Evolutionary conservation across 345 rosid genomes (phyloP), one percentile per base, ranked within the genome.

Genomic region (Bretschneidera sinensis): DNA sequence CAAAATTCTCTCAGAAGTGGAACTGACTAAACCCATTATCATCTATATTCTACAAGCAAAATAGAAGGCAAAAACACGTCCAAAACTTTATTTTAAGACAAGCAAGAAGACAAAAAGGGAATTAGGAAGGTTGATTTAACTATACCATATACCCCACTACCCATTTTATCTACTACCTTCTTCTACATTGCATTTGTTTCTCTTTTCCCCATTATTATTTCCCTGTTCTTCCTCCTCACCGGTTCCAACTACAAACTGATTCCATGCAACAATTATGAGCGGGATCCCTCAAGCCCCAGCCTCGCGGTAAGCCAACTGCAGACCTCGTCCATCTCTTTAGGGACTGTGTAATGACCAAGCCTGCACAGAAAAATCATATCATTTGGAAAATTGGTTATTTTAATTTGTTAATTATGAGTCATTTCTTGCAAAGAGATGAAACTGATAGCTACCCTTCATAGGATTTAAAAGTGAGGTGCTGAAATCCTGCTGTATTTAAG

Each of bases 321-420:
- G 54, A 89, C 77, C 66, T 85, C 95, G 1, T 79, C 78, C 95
- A 87, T 92, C 68, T 92, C 96, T 62, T 74, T 81, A 2, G 95
- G 96, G n/a, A 83, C 82, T 7, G 98, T 89, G 68, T 89, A 92
- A 68, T 89, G 95, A 63, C 92, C 98, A 55, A 89, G 83, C 74
- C 98, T 92, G 83, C 70, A 75, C 2, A 39, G 1, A 5, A 5
- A 39, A 14, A 39, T 39, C 16, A 7, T 4, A 9, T 13, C 45
- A 11, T 14, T 39, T 1, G 10, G 45, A 39, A 39, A 39, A 1
- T 14, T 39, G 45, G 16, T 11, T 39, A 39, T 1, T 39, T 28
- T 28, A 28, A 8, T 2, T 28, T 39, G 45, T 39, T 39, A 39
- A 39, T 5, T 39, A 39, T 14, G 16, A 39, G 6, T 39, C 11